Evolutionary conservation across 73 alveolate genomes (phyloP), one percentile per base, ranked within the genome.

Genomic region (Paramecium caudatum): DNA sequence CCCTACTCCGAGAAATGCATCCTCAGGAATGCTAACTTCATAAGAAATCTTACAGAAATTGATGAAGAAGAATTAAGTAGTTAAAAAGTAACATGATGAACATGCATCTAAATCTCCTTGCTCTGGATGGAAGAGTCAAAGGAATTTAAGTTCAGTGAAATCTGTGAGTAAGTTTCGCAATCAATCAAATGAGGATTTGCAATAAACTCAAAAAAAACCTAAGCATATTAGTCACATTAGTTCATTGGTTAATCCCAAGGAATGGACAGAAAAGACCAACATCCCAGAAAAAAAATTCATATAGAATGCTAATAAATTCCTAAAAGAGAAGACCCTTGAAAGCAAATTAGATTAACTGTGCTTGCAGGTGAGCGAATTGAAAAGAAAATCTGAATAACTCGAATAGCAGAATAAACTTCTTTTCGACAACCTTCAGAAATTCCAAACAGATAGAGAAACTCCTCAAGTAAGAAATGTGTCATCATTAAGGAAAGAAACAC

Each of bases 171-270:
- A 55, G 30, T 27, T 55, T 27, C 23, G 80, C 9, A 37, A 55
- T 55, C 30, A 55, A 55, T 55, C 80, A 2, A 55, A 55, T 55
- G 80, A 55, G 80, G 80, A 55, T 55, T 55, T 55, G 45, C n/a
- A 55, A 55, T 27, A 55, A 55, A 55, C 80, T 21, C 27, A 10
- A 23, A 55, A 55, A 55, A 55, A 55, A 55, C 80, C 80, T 10
- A 27, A 43, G 8, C 80, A 55, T 55, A 10, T 55, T 0, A 55
- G n/a, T 55, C 80, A 55, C 30, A 43, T 55, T 27, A 55, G 80
- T 23, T 55, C 80, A 10, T 27, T 55, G 80, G 30, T 55, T 23
- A 43, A 43, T 27, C 30, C n/a, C n/a, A n/a, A n/a, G n/a, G n/a
- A n/a, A n/a, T n/a, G n/a, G n/a, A n/a, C n/a, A n/a, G n/a, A n/a